Evolutionary conservation across 495 filamentous ascomycete genomes (phyloP).

Genomic region (Choiromyces venosus): DNA sequence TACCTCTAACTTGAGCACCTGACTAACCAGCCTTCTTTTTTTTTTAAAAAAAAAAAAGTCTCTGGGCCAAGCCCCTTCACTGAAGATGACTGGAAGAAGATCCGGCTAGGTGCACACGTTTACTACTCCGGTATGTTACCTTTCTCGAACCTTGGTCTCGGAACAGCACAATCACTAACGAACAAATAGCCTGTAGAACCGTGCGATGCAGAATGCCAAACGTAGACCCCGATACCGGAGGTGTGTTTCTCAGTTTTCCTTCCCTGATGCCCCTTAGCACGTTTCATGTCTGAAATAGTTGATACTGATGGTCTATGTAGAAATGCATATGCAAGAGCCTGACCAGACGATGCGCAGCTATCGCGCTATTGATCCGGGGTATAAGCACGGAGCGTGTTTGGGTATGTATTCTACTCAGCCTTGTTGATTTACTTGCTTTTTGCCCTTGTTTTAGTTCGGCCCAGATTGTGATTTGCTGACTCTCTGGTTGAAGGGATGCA

Average conservation of each 20-base stretch:
- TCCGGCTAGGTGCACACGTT: constrained; percentile 52
- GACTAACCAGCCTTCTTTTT: background rate
- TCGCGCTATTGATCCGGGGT: constrained; percentile 68
- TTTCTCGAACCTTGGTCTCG: background rate
- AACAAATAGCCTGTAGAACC: constrained; percentile 31
- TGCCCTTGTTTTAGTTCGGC: background rate
- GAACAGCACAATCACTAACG: constrained; percentile 1
- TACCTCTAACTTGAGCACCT: background rate
- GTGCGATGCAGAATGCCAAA: constrained; percentile 76
- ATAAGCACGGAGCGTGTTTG: constrained; percentile 63
- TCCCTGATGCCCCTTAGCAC: background rate
- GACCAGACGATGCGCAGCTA: constrained; percentile 64
- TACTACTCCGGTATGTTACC: constrained; percentile 43
- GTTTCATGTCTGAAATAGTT: background rate
- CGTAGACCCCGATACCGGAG: constrained; percentile 66
- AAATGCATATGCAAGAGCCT: constrained; percentile 66
- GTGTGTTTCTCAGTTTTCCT: background rate
- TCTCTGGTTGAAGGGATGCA: background rate
- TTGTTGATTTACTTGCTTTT: background rate
- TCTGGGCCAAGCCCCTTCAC: constrained; percentile 57
- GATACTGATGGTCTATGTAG: constrained; percentile 5
- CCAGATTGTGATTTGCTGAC: background rate
- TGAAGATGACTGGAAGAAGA: constrained; percentile 75
- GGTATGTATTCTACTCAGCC: constrained; percentile 78
- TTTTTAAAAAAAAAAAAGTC: too few species aligned